A percentile compares a stretch with the other conserved stretches of the same genome.
These are phyloP conservation scores for Trichopus zeylanicus DNA, from an alignment of 116 monocot species.

Conservation along the genomic window DNA sequence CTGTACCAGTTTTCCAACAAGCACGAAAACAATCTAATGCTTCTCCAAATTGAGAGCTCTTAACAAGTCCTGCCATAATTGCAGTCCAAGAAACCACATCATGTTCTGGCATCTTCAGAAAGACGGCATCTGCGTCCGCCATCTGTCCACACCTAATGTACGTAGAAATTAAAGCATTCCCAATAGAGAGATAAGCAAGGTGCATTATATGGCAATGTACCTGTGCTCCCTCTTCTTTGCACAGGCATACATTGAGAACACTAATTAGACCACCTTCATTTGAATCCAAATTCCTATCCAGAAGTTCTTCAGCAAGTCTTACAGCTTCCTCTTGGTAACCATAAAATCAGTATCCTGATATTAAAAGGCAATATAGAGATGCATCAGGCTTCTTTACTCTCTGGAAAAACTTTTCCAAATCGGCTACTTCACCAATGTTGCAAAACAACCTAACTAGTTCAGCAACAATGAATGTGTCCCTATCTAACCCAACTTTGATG, in stretches of 20 bases:
- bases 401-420: slow-evolving; percentile 42
- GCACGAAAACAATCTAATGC: slow-evolving; percentile 36
- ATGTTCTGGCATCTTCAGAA: slow-evolving; percentile 27
- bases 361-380: slow-evolving; percentile 51
- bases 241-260: slow-evolving; percentile 40
- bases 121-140: slow-evolving; percentile 27
- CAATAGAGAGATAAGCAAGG: slow-evolving; percentile 27
- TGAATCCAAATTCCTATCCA: slow-evolving; percentile 18
- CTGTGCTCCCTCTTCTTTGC: slow-evolving; percentile 47
- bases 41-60: slow-evolving; percentile 35
- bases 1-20: slow-evolving; percentile 27
- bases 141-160: slow-evolving; percentile 43
- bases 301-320: slow-evolving; percentile 28
- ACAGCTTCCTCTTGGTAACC: slow-evolving; percentile 47
- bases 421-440: slow-evolving; percentile 46
- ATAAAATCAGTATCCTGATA: slow-evolving; percentile 54
- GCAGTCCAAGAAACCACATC: slow-evolving; percentile 82
- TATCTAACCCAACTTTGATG: slow-evolving; percentile 55
- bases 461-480: slow-evolving; percentile 54
- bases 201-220: slow-evolving; percentile 41
- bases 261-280: slow-evolving; percentile 49
- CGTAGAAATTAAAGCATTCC: slow-evolving; percentile 72
- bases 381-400: slow-evolving; percentile 57
- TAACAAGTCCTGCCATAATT: slow-evolving; percentile 55
- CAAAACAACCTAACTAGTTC: slow-evolving; percentile 55